phyloP scores from a whole-genome alignment of 2,329 filamentous ascomycete genomes.

The Lasiodiplodia gonubiensis region DNA sequence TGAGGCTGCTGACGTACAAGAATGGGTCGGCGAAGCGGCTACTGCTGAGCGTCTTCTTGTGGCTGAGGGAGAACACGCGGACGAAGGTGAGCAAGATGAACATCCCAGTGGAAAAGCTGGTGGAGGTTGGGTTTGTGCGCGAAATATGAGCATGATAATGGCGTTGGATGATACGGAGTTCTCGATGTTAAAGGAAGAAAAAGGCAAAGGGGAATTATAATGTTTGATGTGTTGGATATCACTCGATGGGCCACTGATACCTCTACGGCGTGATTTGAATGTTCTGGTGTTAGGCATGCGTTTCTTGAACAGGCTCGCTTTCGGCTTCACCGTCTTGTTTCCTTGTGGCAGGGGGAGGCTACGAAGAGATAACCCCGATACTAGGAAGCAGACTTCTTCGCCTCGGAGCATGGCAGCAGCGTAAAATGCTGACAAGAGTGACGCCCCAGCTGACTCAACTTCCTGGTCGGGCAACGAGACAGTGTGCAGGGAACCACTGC shows the following conservation, averaged over 20 bases:
- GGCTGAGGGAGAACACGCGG: slow-evolving; percentile 69
- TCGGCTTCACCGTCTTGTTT: too few species aligned
- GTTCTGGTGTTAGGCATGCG: neutral
- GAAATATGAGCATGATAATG: slow-evolving; percentile 55
- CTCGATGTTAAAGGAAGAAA: neutral
- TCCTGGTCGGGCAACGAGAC: neutral
- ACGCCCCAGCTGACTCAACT: too few species aligned
- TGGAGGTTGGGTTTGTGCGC: slow-evolving; percentile 74
- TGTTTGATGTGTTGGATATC: neutral
- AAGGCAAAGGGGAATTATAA: neutral
- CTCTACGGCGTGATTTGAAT: too few species aligned
- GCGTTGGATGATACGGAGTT: neutral
- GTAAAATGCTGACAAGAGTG: too few species aligned
- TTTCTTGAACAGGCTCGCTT: neutral
- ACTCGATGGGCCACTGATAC: too few species aligned
- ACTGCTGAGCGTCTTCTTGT: slow-evolving; percentile 64
- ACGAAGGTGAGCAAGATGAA: slow-evolving; percentile 69
- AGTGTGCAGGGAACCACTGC: neutral
- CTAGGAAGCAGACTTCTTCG: too few species aligned
- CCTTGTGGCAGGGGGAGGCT: too few species aligned
- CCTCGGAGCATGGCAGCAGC: too few species aligned
- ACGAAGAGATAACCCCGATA: too few species aligned
- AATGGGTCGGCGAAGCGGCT: slow-evolving; percentile 45
- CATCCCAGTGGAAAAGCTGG: slow-evolving; percentile 64
- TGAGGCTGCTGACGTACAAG: slow-evolving; percentile 44